phyloP scores from a whole-genome alignment of 148 eudicot species.

The Limonium bicolor region DNA sequence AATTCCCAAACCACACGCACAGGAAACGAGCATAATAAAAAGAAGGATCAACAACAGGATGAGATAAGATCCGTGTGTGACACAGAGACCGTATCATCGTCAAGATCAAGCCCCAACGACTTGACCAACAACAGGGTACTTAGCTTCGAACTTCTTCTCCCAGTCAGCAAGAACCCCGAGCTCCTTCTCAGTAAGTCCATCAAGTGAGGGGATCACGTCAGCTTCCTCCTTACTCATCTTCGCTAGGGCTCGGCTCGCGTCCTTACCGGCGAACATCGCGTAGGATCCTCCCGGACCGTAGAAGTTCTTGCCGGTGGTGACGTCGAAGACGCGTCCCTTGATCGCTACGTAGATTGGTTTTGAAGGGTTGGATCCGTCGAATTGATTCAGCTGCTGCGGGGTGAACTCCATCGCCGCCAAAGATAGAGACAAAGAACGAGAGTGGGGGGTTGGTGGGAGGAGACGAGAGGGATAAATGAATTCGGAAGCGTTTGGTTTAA shows the following conservation, averaged over 20 bases:
- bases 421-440: no score
- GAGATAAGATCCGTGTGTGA: no score
- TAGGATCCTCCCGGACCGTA: constrained; percentile 91
- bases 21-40: no score
- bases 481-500: no score
- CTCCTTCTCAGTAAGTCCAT: constrained; percentile 76
- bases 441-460: no score
- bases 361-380: constrained; percentile 57
- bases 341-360: constrained; percentile 73
- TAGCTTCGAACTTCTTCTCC: constrained; percentile 88
- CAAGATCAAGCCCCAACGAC: no score
- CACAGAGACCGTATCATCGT: no score
- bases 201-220: constrained; percentile 36
- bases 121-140: constrained; percentile 82
- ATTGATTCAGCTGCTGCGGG: constrained; percentile 30
- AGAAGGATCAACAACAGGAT: no score
- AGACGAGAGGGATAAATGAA: no score
- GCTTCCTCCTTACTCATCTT: constrained; percentile 81
- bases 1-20: no score
- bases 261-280: constrained; percentile 87
- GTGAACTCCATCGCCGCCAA: constrained; percentile 80
- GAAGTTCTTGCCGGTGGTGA: constrained; percentile 49
- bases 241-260: constrained; percentile 85
- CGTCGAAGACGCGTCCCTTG: constrained; percentile 63
- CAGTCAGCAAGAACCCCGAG: constrained; percentile 63